Base-by-base conservation (phyloP, 169 alveolate species). In the Plasmodium reichenowi region DNA sequence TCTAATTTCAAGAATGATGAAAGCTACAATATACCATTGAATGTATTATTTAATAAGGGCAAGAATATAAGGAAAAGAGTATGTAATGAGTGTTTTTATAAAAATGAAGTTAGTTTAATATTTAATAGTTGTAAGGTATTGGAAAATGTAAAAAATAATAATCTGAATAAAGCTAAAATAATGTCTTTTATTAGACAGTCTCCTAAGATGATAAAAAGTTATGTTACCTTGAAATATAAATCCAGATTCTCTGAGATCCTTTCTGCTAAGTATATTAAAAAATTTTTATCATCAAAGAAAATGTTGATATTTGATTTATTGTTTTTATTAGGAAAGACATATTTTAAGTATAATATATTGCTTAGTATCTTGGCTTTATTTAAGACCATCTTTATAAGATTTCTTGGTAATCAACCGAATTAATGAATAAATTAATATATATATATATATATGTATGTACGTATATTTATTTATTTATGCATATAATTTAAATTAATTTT, bases 81-180 rank as follows among this genome's bases (percentile, higher is more conserved):
- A 52, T 80, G 90, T 26, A 67, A 67, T 80, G 90, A 80, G 22
- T 80, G 90, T 10, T 80, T 80, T 80, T 80, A 67, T 32, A 80
- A 67, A 80, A 80, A 80, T 54, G 90, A 80, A 68, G 70, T 80
- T 2, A 67, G 56, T 20, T 43, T 80, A 62, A 80, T 80, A 54
- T 80, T 62, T 43, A 66, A 80, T 20, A 80, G 90, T 32, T 80
- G 90, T 71, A 67, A 60, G 20, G 90, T 80, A 2, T 32, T 80
- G n/a, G 90, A 80, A 71, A 80, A 71, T 38, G 80, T 68, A 0
- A 67, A 56, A 2, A 29, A 80, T 38, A 17, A 67, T 20, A 67
- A 80, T 12, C 0, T 80, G 0, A 68, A 67, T n/a, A 17, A 47
- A 38, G n/a, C 26, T 1, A 80, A 56, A 68, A 67, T 80, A 45